Conservation (phyloP, 2,329 filamentous ascomycete species). For the Aspergillus texensis region DNA sequence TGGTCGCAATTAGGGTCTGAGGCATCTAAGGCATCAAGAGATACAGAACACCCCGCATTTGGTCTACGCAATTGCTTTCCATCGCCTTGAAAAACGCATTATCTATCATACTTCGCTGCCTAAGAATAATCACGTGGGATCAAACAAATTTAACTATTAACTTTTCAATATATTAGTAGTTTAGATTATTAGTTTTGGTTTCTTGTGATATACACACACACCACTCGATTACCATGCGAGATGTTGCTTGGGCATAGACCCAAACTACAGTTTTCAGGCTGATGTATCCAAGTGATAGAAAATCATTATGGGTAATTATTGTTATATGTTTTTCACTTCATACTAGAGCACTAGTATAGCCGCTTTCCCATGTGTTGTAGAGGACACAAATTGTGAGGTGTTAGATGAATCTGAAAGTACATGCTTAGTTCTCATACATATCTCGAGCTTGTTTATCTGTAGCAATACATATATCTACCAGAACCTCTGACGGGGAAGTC, state of each 20-base stretch:
- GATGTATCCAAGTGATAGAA: not conserved
- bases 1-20: not conserved
- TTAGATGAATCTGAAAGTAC: not conserved
- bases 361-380: not conserved
- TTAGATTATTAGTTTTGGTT: not conserved
- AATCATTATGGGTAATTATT: not conserved
- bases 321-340: not conserved
- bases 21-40: not conserved
- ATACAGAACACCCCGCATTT: conserved; percentile 1
- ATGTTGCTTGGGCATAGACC: not conserved
- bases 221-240: not conserved
- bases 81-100: too few species aligned
- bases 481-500: not conserved
- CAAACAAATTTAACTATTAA: not conserved
- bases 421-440: not conserved
- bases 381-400: not conserved
- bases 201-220: not conserved
- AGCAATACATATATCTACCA: not conserved
- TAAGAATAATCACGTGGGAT: not conserved
- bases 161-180: not conserved
- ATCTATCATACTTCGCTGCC: not conserved
- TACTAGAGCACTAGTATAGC: not conserved
- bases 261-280: not conserved
- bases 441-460: not conserved
- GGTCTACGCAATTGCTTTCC: not conserved